These are phyloP conservation scores for Hortiboletus flavorubellus DNA, from an alignment of 768 basidiomycete genomes.

Conservation along the genomic window DNA sequence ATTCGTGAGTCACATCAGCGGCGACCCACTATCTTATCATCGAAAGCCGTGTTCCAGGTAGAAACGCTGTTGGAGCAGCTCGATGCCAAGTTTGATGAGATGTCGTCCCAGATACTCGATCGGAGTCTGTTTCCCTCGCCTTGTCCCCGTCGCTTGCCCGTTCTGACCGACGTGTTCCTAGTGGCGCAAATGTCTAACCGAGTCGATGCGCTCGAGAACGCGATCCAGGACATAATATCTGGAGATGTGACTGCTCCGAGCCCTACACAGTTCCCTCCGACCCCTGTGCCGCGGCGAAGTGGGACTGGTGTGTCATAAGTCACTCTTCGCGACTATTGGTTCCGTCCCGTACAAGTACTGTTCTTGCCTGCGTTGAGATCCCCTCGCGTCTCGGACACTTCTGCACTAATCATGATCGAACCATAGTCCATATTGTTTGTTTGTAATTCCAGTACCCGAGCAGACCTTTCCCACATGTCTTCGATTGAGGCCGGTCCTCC, in stretches of 20 bases:
- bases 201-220: conserved; percentile 84
- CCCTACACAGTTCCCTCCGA: conserved; percentile 43
- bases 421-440: conserved; percentile 6
- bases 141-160: not conserved
- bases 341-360: not conserved
- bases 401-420: conserved; percentile 18
- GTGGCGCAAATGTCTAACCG: conserved; percentile 93
- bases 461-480: not conserved
- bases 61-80: conserved; percentile 85
- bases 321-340: conserved; percentile 6
- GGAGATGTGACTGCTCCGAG: conserved; percentile 52
- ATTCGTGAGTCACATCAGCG: conserved; percentile 59
- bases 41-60: conserved; percentile 48
- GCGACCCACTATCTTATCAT: conserved; percentile 2
- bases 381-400: conserved; percentile 7
- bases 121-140: conserved; percentile 52
- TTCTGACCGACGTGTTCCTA: conserved; percentile 31
- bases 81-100: conserved; percentile 89
- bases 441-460: conserved; percentile 11
- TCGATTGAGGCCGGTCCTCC: not conserved
- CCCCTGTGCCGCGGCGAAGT: conserved; percentile 40
- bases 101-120: conserved; percentile 87
- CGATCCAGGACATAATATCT: conserved; percentile 91
- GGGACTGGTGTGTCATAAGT: conserved; percentile 33
- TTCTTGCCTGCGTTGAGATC: conserved; percentile 17